phyloP scores from a whole-genome alignment of 2,329 filamentous ascomycete genomes.

The Trichoderma sp. region DNA sequence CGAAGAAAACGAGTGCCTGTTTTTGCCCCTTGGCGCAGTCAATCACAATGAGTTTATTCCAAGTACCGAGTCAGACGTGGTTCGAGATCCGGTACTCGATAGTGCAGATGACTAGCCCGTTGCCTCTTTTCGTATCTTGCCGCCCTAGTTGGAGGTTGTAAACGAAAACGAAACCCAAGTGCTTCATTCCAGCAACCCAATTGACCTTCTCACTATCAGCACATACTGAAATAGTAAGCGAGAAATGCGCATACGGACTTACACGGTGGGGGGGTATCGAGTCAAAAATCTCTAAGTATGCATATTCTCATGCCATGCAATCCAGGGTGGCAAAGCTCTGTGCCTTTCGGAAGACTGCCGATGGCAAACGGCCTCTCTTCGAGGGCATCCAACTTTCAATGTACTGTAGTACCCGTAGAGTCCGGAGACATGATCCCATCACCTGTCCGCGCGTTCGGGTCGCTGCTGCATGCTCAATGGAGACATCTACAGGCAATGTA shows the following conservation, averaged over 20 bases:
- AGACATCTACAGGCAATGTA: not conserved
- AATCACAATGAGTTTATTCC: not conserved
- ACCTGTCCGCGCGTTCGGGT: not conserved
- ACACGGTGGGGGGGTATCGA: not conserved
- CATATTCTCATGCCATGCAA: not conserved
- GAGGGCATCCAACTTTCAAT: not conserved
- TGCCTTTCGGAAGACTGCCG: not conserved
- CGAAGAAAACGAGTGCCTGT: not conserved
- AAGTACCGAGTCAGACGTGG: not conserved
- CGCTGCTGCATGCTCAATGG: not conserved
- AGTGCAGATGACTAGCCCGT: not conserved
- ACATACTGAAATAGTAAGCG: not conserved
- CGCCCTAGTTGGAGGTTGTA: not conserved
- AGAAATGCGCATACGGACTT: not conserved
- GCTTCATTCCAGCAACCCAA: not conserved
- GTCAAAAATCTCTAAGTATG: not conserved
- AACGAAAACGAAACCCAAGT: not conserved
- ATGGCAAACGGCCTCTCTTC: not conserved
- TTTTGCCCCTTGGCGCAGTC: not conserved
- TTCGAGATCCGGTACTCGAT: not conserved
- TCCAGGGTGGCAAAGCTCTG: not conserved
- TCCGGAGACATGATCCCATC: not conserved
- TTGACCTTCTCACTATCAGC: not conserved
- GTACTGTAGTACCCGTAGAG: not conserved
- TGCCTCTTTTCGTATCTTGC: conserved; percentile 7